A percentile compares a stretch with the other conserved stretches of the same genome.
Evolutionary conservation across 768 basidiomycete genomes (phyloP).

Genomic region (Mycena polygramma): DNA sequence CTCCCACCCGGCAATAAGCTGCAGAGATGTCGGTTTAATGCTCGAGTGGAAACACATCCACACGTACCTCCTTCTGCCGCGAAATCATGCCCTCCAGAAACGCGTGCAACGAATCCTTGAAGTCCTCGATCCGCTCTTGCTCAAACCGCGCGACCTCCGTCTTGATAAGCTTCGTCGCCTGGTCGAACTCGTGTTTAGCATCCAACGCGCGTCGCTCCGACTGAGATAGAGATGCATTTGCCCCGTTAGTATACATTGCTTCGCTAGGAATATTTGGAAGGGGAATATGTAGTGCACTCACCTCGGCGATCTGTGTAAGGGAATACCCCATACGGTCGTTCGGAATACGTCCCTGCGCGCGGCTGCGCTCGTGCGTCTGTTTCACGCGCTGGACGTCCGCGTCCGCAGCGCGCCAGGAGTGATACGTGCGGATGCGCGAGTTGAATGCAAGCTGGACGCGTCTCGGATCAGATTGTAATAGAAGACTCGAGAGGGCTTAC

Average conservation of each 20-base stretch:
- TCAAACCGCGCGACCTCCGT: constrained; percentile 92
- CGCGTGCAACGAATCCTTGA: constrained; percentile 84
- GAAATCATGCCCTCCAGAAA: constrained; percentile 91
- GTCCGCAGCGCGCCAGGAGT: constrained; percentile 86
- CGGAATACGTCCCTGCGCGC: constrained; percentile 80
- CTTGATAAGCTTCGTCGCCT: constrained; percentile 90
- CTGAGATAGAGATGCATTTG: constrained; percentile 52
- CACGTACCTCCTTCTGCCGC: constrained; percentile 81
- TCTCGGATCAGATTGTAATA: constrained; percentile 11
- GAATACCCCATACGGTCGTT: constrained; percentile 79
- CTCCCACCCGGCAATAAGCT: constrained; percentile 88
- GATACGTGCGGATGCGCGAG: constrained; percentile 87
- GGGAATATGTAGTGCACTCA: constrained; percentile 45
- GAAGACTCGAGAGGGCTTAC: constrained; percentile 57
- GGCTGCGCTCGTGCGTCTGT: constrained; percentile 83
- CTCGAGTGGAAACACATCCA: constrained; percentile 12
- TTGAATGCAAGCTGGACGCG: constrained; percentile 84
- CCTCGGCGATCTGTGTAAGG: constrained; percentile 87
- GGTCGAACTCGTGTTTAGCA: constrained; percentile 89
- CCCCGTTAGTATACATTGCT: no score
- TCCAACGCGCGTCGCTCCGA: constrained; percentile 89
- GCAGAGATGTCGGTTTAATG: background rate
- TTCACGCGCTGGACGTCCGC: constrained; percentile 79
- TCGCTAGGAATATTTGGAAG: background rate
- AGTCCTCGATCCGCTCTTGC: constrained; percentile 93